Evolutionary conservation across 2,329 filamentous ascomycete species (phyloP).

Genomic region (Ascochyta pisi): DNA sequence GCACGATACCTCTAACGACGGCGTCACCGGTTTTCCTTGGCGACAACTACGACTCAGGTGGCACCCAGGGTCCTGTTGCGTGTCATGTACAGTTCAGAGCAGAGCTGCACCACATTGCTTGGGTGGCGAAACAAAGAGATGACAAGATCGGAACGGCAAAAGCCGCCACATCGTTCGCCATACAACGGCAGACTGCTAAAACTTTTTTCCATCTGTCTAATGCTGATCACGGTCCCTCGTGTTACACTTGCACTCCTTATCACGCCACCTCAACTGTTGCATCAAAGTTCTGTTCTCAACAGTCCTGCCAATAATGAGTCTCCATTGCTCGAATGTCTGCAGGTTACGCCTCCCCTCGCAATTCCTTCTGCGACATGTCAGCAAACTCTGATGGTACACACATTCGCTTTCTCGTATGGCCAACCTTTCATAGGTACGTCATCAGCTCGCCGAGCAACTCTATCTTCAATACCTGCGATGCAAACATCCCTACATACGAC

Average conservation of each 20-base stretch:
- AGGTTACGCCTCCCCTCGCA: slow-evolving; percentile 72
- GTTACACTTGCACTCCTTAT: slow-evolving; percentile 30
- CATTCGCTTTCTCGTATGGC: slow-evolving; percentile 77
- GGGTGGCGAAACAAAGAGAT: slow-evolving; percentile 23
- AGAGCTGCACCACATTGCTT: slow-evolving; percentile 20
- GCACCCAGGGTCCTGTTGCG: slow-evolving; percentile 18
- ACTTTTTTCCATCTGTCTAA: slow-evolving; percentile 38
- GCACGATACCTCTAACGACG: slow-evolving; percentile 39
- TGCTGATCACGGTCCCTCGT: slow-evolving; percentile 44
- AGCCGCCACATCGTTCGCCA: slow-evolving; percentile 20
- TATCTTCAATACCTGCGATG: background rate
- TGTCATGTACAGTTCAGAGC: slow-evolving; percentile 29
- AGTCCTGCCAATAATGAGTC: slow-evolving; percentile 34
- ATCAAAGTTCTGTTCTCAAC: slow-evolving; percentile 23
- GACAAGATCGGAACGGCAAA: slow-evolving; percentile 16
- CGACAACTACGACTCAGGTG: slow-evolving; percentile 20
- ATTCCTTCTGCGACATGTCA: slow-evolving; percentile 58
- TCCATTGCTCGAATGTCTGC: slow-evolving; percentile 66
- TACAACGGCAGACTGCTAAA: slow-evolving; percentile 22
- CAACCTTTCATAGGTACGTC: slow-evolving; percentile 72
- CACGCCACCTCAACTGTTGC: slow-evolving; percentile 24
- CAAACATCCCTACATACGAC: background rate
- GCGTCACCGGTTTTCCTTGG: slow-evolving; percentile 36
- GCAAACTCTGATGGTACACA: slow-evolving; percentile 71
- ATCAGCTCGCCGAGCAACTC: background rate